phyloP scores from a whole-genome alignment of 169 alveolate species.

The Cyclospora cayetanensis region DNA sequence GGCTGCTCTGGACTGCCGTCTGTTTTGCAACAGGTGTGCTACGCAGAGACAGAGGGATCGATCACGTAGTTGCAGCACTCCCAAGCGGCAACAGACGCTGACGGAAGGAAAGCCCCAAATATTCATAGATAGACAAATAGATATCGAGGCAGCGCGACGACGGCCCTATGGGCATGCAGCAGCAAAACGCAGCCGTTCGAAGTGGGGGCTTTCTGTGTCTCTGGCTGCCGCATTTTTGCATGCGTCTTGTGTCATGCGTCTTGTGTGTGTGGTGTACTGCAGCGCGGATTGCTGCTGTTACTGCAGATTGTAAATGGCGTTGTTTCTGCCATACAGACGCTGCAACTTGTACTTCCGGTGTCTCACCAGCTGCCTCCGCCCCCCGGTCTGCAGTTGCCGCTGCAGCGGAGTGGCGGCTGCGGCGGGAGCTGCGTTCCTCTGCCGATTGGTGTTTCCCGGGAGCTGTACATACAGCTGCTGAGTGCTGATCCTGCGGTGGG shows the following conservation, averaged over 20 bases:
- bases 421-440: not conserved
- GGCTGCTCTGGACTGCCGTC: slow-evolving; percentile 52
- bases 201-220: not conserved
- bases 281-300: slow-evolving; percentile 61
- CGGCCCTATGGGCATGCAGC: not conserved
- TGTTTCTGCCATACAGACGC: slow-evolving; percentile 56
- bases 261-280: not conserved
- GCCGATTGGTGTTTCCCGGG: not conserved
- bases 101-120: not conserved
- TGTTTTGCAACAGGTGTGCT: slow-evolving; percentile 23
- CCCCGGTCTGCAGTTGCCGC: slow-evolving; percentile 54
- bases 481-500: not conserved
- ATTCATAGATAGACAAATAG: not conserved
- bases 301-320: slow-evolving; percentile 22
- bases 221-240: not conserved
- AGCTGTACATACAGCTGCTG: slow-evolving; percentile 51
- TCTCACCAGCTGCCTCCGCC: slow-evolving; percentile 64
- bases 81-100: not conserved
- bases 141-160: not conserved
- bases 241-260: not conserved
- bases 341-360: slow-evolving; percentile 58
- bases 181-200: not conserved
- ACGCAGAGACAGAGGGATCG: not conserved
- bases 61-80: not conserved
- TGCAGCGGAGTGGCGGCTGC: slow-evolving; percentile 63